Percentiles rank a stretch among this genome's conserved stretches.
phyloP scores from a whole-genome alignment of 768 basidiomycete species.

The Tricholoma hemisulphureum region DNA sequence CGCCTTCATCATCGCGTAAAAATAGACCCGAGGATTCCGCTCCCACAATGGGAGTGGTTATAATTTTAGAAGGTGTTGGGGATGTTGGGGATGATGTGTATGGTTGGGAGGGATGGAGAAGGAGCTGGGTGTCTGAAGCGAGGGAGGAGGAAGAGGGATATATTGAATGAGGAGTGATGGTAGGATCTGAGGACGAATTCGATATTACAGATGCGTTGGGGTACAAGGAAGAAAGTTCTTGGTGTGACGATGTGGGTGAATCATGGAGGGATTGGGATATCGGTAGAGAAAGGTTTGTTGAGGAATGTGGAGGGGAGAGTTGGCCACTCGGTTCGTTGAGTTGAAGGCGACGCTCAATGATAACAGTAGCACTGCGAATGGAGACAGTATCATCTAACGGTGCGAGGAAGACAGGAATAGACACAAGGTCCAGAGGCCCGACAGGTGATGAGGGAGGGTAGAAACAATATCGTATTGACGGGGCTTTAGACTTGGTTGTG shows the following conservation, averaged over 20 bases:
- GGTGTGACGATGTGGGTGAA: conserved; percentile 27
- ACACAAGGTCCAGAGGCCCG: conserved; percentile 71
- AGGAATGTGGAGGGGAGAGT: conserved; percentile 19
- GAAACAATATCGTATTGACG: conserved; percentile 59
- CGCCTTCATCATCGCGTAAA: conserved; percentile 51
- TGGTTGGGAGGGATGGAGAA: conserved; percentile 21
- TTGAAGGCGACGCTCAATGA: conserved; percentile 70
- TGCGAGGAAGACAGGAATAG: conserved; percentile 61
- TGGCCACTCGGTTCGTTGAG: conserved; percentile 42
- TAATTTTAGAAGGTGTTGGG: conserved; percentile 35
- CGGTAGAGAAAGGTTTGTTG: conserved; percentile 19
- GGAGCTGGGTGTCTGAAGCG: conserved; percentile 28
- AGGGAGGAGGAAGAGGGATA: conserved; percentile 32
- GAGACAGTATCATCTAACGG: conserved; percentile 55
- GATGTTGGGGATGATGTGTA: conserved; percentile 20
- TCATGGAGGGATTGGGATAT: conserved; percentile 26
- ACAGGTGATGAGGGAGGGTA: conserved; percentile 55
- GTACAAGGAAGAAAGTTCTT: conserved; percentile 15
- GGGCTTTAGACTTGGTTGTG: conserved; percentile 56
- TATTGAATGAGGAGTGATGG: conserved; percentile 39
- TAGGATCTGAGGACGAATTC: conserved; percentile 37
- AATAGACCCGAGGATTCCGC: conserved; percentile 62
- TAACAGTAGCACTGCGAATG: conserved; percentile 61
- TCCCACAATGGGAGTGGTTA: conserved; percentile 53
- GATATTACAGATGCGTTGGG: conserved; percentile 22